Evolutionary conservation across 345 rosid species (phyloP), one percentile per base, ranked within the genome.

Genomic region (Gossypium sturtianum): DNA sequence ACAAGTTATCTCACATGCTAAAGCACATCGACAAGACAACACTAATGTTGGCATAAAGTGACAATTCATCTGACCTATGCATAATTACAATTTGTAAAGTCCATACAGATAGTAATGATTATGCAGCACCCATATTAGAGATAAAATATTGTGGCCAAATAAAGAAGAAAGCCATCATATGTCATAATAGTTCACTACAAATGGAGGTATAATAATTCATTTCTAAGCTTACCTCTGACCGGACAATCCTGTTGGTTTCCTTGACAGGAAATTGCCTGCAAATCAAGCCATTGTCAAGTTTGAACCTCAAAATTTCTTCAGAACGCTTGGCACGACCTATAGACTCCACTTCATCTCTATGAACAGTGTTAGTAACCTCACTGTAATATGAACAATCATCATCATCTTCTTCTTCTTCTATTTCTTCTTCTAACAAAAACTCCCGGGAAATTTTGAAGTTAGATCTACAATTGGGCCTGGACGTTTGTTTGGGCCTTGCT

Each of bases 201-300:
- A 23, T 19, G 54, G 29, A 48, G 15, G 12, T 11, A 38, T 44
- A 17, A 6, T 47, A 29, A 49, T 17, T 58, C 13, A 44, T 73
- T 67, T 45, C 25, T 29, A 71, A 13, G 17, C 73, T 77, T 76
- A 91, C 99, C 98, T 93, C 97, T 12, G 94, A 83, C 43, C 93
- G 98, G 75, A 96, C 70, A 77, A 93, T 88, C 75, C 57, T 83
- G 75, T 84, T 76, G 23, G 99, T 91, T 89, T 91, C 98, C 84
- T 87, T 91, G 17, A 91, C 98, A 64, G 99, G 97, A 82, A 79
- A 83, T 66, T 88, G 91, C 88, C 99, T 87, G 88, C 99, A 95
- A 83, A 90, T 83, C 77, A 86, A 66, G 78, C 92, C 98, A 85
- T 82, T 85, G 69, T 86, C 85, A 77, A 85, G 83, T 84, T 88